Base-by-base conservation (phyloP, 768 basidiomycete species). In the Boletus pseudopeckii region DNA sequence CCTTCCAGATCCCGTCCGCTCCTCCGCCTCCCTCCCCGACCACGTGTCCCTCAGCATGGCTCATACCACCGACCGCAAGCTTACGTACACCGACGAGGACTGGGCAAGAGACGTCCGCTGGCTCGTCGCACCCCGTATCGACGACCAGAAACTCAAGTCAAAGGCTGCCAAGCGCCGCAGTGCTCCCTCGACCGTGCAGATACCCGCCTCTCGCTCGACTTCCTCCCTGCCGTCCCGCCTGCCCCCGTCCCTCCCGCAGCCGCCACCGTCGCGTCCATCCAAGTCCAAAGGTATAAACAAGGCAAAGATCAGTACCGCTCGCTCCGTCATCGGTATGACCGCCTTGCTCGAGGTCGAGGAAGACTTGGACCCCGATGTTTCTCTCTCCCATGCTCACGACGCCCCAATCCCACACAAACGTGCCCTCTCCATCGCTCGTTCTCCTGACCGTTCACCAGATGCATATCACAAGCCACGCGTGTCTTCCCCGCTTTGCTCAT, bases 61-160 rank as follows among this genome's bases (percentile, higher is more conserved):
- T 1, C 53, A 45, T 30, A 22, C 52, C 30, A 24, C 53, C 47
- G 20, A 67, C 44, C 59, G 66, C 52, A 67, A 72, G 36, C 57
- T 66, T 49, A 71, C 72, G 17, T 75, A 76, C 63, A 78, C 77
- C 4, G 79, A 82, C 61, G 76, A 82, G 48, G 80, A 85, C 58
- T 88, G 85, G 87, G 79, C 82, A 13, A 80, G 77, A 56, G 86
- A 88, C 46, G 80, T 86, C 17, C 77, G 83, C 33, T 86, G 82
- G 83, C 80, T 89, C 30, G 78, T 72, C 30, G 64, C 73, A 47
- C 65, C 79, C 37, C 64, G 69, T 22, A 30, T 59, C 34, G 48
- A 50, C 34, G 49, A 48, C 13, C 47, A 45, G 11, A 69, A 64
- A 22, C 33, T 43, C 30, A 64, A 60, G 26, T 52, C 59, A 41